Evolutionary conservation across 1,284 basidiomycete species (phyloP), one percentile per base, ranked within the genome.

Genomic region (Trametes pubescens): DNA sequence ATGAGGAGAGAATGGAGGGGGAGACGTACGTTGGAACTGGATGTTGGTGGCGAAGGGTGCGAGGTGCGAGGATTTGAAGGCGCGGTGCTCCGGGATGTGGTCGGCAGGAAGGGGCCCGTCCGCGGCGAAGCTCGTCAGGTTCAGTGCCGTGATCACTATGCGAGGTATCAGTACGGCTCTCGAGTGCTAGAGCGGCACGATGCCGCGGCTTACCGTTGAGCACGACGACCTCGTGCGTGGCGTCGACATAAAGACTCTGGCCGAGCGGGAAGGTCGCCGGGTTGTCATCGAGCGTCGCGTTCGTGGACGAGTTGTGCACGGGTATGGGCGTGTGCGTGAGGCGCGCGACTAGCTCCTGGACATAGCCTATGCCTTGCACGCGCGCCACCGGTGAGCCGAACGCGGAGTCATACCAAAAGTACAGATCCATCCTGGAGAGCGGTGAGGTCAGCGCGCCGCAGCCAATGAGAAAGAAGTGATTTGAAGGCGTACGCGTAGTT

Each of bases 171-270:
- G 44, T 34, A 46, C n/a, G 35, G n/a, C 4, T 32, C 44, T 29
- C 32, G 22, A 4, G 3, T n/a, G 2, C 8, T 49, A 26, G 35
- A 9, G 21, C 18, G 16, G 22, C 7, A 57, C 14, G 8, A 32
- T 4, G 29, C n/a, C n/a, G n/a, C 8, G 8, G 11, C 82, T n/a
- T 65, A 91, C 91, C 84, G 70, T 94, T 91, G 22, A 93, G 77
- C 1, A 95, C 87, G 52, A 94, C 91, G 35, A 94, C 92, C 71
- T 94, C 93, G 65, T 94, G 92, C 0, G 92, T 94, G 0, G 93
- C 92, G 74, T 95, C 93, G 4, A 93, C 94, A 69, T 95, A 96
- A 43, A 96, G 79, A 62, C 82, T 85, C 69, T 96, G 89, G 56
- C 88, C 81, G 6, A 96, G 81, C 4, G 95, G 95, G 87, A 95